Evolutionary conservation across 345 rosid species (phyloP).

Genomic region (Citrus sinensis): DVS_A1.0 CM039165.1:34823001-34823500

Average conservation of each 20-base stretch:
- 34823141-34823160: no score
- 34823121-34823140: no score
- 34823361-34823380: not conserved
- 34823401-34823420: no score
- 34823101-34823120: no score
- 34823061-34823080: not conserved
- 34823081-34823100: no score
- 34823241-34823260: no score
- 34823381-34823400: not conserved
- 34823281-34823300: no score
- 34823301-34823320: no score
- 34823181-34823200: no score
- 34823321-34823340: not conserved
- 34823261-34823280: no score
- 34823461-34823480: not conserved
- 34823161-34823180: no score
- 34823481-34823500: not conserved
- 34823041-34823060: not conserved
- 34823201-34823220: not conserved
- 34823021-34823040: no score
- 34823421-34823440: not conserved
- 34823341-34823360: not conserved
- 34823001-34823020: not conserved
- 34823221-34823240: not conserved
- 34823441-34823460: not conserved